Evolutionary conservation across 2,329 filamentous ascomycete species (phyloP).

Genomic region (Ascochyta fabae): DNA sequence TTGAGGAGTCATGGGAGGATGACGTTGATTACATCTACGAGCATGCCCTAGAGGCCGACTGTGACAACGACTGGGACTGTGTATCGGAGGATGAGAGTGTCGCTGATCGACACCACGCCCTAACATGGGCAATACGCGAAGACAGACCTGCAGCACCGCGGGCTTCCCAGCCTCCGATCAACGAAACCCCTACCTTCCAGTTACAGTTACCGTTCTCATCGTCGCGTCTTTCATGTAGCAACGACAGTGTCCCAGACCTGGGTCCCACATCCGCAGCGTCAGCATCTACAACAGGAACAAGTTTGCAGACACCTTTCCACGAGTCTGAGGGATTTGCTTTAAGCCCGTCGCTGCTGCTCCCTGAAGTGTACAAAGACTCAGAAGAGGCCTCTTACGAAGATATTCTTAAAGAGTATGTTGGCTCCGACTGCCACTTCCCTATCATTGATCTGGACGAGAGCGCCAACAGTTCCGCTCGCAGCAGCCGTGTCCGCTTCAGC

Average conservation of each 20-base stretch:
- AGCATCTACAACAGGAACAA: conserved; percentile 37
- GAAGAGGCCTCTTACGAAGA: conserved; percentile 48
- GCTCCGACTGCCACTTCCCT: conserved; percentile 56
- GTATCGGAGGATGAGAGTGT: conserved; percentile 34
- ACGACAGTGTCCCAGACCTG: conserved; percentile 41
- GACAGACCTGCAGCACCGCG: conserved; percentile 6
- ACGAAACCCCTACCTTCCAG: conserved; percentile 5
- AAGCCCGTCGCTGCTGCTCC: conserved; percentile 46
- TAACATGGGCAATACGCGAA: conserved; percentile 11
- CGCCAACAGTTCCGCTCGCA: conserved; percentile 53
- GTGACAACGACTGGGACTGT: conserved; percentile 65
- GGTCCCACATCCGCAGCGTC: conserved; percentile 45
- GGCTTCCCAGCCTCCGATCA: neutral
- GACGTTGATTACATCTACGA: conserved; percentile 69
- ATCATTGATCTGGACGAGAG: conserved; percentile 51
- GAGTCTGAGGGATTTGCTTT: conserved; percentile 46
- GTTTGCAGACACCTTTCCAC: conserved; percentile 38
- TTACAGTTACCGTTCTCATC: conserved; percentile 34
- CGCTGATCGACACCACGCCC: conserved; percentile 43
- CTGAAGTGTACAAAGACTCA: conserved; percentile 44
- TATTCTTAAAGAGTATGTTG: conserved; percentile 51
- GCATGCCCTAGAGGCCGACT: conserved; percentile 65
- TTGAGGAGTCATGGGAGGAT: conserved; percentile 63
- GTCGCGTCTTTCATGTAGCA: conserved; percentile 38
- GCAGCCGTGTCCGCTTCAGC: conserved; percentile 60